Evolutionary conservation across 345 rosid species (phyloP).

Genomic region (Crucihimalaya himalaica): DNA sequence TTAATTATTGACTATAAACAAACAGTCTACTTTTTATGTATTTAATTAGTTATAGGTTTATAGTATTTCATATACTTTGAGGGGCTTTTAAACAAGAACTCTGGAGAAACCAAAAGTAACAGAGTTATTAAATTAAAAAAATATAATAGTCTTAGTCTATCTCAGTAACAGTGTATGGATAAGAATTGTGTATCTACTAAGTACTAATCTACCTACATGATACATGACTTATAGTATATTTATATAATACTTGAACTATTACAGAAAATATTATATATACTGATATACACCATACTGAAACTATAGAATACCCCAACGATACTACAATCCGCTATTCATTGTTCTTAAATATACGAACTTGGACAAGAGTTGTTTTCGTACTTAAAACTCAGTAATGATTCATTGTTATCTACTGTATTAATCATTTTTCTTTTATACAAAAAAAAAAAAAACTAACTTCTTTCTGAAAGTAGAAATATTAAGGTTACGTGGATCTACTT

Average conservation of each 20-base stretch:
- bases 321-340: neutral
- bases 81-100: neutral
- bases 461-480: conserved; percentile 38
- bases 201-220: neutral
- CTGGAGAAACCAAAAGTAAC: neutral
- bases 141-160: conserved; percentile 4
- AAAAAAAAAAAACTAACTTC: neutral
- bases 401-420: neutral
- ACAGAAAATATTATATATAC: neutral
- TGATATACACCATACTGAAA: too few species aligned
- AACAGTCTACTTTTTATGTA: neutral
- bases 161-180: conserved; percentile 33
- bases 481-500: conserved; percentile 19
- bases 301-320: too few species aligned
- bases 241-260: neutral
- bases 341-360: neutral
- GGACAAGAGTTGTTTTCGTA: too few species aligned
- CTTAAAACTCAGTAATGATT: neutral
- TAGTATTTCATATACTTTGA: neutral
- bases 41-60: neutral
- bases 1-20: conserved; percentile 31
- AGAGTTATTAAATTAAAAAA: neutral
- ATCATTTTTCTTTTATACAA: neutral
- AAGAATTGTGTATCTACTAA: conserved; percentile 24
- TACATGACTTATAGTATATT: neutral